Conservation (phyloP, 352 stramenopile species). For the Globisporangium takayamanum region DNA sequence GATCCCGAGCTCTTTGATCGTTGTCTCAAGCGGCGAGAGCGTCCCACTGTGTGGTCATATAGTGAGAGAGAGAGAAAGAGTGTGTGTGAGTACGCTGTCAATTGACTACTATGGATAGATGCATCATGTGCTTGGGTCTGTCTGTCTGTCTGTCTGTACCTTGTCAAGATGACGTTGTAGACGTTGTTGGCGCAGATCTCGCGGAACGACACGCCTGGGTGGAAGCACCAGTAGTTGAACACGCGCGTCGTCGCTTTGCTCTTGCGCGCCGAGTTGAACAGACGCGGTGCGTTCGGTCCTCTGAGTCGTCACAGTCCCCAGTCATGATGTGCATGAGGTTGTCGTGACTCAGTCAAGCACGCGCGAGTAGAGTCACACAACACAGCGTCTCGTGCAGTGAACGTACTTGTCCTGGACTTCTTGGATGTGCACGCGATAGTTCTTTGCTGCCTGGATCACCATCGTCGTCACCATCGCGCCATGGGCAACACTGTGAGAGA, state of each 20-base stretch:
- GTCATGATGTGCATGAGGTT: conserved; percentile 6
- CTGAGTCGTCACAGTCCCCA: conserved; percentile 9
- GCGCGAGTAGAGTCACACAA: neutral
- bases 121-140: no score
- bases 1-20: conserved; percentile 94
- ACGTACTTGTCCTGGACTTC: conserved; percentile 69
- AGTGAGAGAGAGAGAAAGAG: neutral
- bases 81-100: no score
- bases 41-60: conserved; percentile 82
- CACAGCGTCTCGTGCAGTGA: neutral
- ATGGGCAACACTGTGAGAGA: neutral
- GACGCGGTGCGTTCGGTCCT: conserved; percentile 26
- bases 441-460: conserved; percentile 42
- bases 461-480: neutral
- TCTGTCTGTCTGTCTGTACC: conserved; percentile 21
- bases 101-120: no score
- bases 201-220: conserved; percentile 93
- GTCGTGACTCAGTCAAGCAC: neutral
- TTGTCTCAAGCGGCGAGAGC: conserved; percentile 94
- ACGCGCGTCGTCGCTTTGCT: conserved; percentile 69
- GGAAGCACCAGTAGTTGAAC: conserved; percentile 99
- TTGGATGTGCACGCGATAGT: conserved; percentile 89
- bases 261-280: conserved; percentile 45
- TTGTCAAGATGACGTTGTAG: conserved; percentile 85
- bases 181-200: conserved; percentile 92